These are phyloP conservation scores for Aspergillus baeticus DNA, from an alignment of 495 filamentous ascomycete species.

Conservation along the genomic window DNA sequence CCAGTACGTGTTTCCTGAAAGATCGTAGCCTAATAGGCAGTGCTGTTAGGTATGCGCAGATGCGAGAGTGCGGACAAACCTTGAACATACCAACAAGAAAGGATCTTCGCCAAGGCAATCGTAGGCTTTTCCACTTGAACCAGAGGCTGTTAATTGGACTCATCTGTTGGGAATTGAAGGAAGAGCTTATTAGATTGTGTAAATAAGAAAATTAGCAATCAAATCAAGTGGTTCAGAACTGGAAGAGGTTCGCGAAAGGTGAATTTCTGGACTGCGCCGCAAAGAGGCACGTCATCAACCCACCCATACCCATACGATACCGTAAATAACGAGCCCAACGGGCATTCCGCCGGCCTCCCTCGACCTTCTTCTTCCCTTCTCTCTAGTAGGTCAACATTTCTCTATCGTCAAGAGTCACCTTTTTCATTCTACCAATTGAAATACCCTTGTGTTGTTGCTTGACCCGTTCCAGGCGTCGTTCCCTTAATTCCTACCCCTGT, in stretches of 20 bases:
- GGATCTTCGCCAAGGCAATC: conserved; percentile 81
- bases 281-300: conserved; percentile 13
- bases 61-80: conserved; percentile 1
- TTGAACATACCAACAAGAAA: conserved; percentile 70
- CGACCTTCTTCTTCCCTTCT: background rate
- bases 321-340: conserved; percentile 10
- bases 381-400: too few relatives aligned
- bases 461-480: background rate
- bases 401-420: background rate
- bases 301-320: conserved; percentile 3
- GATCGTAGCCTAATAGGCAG: conserved; percentile 66
- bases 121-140: conserved; percentile 83
- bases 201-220: background rate
- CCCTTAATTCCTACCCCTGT: background rate
- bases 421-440: background rate
- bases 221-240: background rate
- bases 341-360: background rate
- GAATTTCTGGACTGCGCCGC: conserved; percentile 7
- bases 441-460: background rate
- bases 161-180: conserved; percentile 19
- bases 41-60: conserved; percentile 15
- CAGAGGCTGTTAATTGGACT: conserved; percentile 56
- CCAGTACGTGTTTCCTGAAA: conserved; percentile 91
- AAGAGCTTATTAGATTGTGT: background rate
- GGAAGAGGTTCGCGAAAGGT: background rate